Evolutionary conservation across 768 basidiomycete species (phyloP).

Genomic region (Collybia mongolica): DNA sequence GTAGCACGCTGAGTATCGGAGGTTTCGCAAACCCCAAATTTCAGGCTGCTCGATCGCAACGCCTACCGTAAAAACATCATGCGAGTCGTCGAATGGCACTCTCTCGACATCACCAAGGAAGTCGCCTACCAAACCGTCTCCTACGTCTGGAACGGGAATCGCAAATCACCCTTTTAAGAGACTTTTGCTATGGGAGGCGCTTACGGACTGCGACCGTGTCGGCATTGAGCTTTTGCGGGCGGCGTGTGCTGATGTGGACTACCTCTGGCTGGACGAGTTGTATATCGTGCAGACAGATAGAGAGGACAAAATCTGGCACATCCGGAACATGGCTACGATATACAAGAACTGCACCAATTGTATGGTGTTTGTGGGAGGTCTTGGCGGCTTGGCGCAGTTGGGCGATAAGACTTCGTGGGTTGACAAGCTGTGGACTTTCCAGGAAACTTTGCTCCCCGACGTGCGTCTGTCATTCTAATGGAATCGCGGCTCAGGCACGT

Average conservation of each 20-base stretch:
- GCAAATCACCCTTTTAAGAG: too few species aligned
- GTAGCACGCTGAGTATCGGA: too few species aligned
- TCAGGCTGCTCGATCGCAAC: too few species aligned
- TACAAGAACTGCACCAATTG: background rate
- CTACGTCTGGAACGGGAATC: too few species aligned
- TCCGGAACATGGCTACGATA: background rate
- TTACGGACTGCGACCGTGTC: too few species aligned
- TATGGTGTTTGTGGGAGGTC: background rate
- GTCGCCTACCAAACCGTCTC: too few species aligned
- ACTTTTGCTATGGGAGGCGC: too few species aligned
- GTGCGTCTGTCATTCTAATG: background rate
- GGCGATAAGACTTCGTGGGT: background rate
- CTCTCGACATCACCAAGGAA: too few species aligned
- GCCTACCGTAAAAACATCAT: too few species aligned
- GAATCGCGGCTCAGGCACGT: background rate
- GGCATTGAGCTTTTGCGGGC: background rate
- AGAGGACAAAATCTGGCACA: conserved; percentile 3
- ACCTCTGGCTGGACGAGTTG: conserved; percentile 1
- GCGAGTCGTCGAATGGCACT: too few species aligned
- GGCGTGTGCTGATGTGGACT: background rate
- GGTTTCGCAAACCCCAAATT: too few species aligned
- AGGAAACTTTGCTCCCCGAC: background rate
- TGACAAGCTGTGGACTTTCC: background rate
- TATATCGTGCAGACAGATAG: background rate
- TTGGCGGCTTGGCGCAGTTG: background rate